A percentile compares a stretch with the other conserved stretches of the same genome.
Conservation (phyloP, 2,329 filamentous ascomycete genomes). For the Colletotrichum spinosum region DNA sequence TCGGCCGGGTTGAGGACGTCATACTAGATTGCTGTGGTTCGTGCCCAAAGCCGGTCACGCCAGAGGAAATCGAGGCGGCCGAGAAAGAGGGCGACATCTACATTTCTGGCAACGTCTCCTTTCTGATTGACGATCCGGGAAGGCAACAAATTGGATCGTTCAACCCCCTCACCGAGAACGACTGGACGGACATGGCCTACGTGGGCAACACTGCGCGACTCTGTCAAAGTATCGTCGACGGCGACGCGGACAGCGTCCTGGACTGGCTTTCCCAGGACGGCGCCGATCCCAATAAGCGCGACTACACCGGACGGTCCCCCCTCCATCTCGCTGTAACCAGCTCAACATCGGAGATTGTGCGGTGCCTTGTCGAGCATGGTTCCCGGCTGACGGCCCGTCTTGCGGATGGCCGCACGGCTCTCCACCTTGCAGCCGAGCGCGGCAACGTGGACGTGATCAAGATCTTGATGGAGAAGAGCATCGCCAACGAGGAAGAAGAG, state of each 20-base stretch:
- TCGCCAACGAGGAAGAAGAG: conserved; percentile 77
- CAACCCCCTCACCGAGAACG: conserved; percentile 82
- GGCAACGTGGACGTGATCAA: conserved; percentile 77
- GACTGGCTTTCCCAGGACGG: conserved; percentile 77
- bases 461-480: conserved; percentile 79
- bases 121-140: conserved; percentile 85
- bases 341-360: conserved; percentile 77
- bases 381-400: conserved; percentile 80
- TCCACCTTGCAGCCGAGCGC: conserved; percentile 83
- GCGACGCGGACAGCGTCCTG: conserved; percentile 75
- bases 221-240: conserved; percentile 84
- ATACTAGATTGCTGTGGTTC: conserved; percentile 84
- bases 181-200: conserved; percentile 94
- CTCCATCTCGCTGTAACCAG: conserved; percentile 80
- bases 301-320: conserved; percentile 83
- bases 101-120: conserved; percentile 78
- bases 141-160: conserved; percentile 79
- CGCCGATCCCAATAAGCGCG: conserved; percentile 77
- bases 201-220: conserved; percentile 81
- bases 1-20: conserved; percentile 80
- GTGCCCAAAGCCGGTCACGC: conserved; percentile 76
- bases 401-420: conserved; percentile 82
- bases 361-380: conserved; percentile 76
- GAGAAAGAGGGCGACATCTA: conserved; percentile 81
- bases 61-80: conserved; percentile 77